Conservation (phyloP, 2,329 filamentous ascomycete species). For the Xylaria multiplex region DNA sequence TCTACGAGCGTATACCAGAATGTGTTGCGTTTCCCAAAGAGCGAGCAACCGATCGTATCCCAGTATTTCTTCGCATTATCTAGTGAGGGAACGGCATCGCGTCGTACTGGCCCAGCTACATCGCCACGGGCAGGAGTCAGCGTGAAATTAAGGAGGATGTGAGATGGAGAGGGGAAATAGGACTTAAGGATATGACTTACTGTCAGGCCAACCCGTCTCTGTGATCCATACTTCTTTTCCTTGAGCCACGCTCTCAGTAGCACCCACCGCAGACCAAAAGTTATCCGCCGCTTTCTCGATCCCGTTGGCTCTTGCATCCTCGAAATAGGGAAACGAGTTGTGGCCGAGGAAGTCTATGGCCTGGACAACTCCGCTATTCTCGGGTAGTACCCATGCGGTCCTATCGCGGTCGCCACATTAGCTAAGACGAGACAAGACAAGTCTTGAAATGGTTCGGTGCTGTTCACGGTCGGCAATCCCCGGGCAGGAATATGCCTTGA, state of each 20-base stretch:
- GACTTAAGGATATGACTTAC: slow-evolving; percentile 48
- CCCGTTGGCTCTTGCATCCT: slow-evolving; percentile 44
- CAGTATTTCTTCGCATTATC: slow-evolving; percentile 48
- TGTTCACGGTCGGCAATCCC: neutral
- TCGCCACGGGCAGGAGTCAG: slow-evolving; percentile 10
- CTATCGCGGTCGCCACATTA: slow-evolving; percentile 30
- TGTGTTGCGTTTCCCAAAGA: slow-evolving; percentile 51
- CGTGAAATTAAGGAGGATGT: neutral
- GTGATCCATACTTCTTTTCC: slow-evolving; percentile 48
- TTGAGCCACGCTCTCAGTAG: slow-evolving; percentile 44
- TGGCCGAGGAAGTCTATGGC: slow-evolving; percentile 45
- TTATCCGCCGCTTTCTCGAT: slow-evolving; percentile 44
- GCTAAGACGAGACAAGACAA: slow-evolving; percentile 22
- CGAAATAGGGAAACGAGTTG: slow-evolving; percentile 49
- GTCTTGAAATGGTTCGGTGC: slow-evolving; percentile 11
- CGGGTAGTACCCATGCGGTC: slow-evolving; percentile 47
- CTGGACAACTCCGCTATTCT: slow-evolving; percentile 41
- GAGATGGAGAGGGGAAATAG: neutral
- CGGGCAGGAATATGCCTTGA: neutral
- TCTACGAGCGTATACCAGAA: slow-evolving; percentile 69
- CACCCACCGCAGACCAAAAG: slow-evolving; percentile 42
- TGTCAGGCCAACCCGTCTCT: slow-evolving; percentile 48
- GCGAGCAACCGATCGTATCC: slow-evolving; percentile 46
- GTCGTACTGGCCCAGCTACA: slow-evolving; percentile 43
- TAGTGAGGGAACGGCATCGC: slow-evolving; percentile 45